A percentile compares a stretch with the other conserved stretches of the same genome.
phyloP scores from a whole-genome alignment of 805 yeast genomes.

The Starmerella sp. region DNA sequence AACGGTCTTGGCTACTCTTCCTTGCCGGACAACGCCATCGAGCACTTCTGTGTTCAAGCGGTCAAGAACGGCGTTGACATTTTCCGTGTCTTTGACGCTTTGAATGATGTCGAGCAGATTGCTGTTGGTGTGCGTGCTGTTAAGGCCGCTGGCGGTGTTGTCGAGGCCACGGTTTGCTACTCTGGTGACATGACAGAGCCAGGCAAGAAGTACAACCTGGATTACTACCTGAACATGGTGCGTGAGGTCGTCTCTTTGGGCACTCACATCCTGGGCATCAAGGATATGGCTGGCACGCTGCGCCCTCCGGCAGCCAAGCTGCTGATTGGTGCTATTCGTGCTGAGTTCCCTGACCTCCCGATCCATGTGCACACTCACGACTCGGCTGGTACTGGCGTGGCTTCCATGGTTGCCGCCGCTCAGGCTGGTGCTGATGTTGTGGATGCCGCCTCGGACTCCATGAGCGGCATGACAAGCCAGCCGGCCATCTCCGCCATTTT shows the following conservation, averaged over 20 bases:
- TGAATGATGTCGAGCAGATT: slow-evolving; percentile 92
- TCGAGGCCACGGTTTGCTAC: slow-evolving; percentile 96
- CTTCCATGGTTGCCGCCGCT: slow-evolving; percentile 91
- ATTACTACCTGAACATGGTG: slow-evolving; percentile 72
- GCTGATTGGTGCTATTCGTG: slow-evolving; percentile 71
- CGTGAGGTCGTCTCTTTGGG: slow-evolving; percentile 85
- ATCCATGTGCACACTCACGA: slow-evolving; percentile 99
- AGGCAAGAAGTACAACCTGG: slow-evolving; percentile 91
- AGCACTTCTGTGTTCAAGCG: slow-evolving; percentile 91
- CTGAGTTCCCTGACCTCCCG: slow-evolving; percentile 82
- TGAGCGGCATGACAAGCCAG: slow-evolving; percentile 98
- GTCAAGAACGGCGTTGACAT: slow-evolving; percentile 94
- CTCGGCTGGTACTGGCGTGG: slow-evolving; percentile 98
- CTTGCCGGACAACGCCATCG: slow-evolving; percentile 96
- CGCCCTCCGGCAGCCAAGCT: slow-evolving; percentile 87
- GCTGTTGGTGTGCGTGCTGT: slow-evolving; percentile 97
- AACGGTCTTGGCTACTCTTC: slow-evolving; percentile 98
- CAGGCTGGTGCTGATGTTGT: slow-evolving; percentile 96
- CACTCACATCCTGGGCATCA: slow-evolving; percentile 92
- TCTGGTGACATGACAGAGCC: slow-evolving; percentile 97
- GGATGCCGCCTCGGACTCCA: slow-evolving; percentile 92
- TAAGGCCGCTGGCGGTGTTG: slow-evolving; percentile 96
- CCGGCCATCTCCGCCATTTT: slow-evolving; percentile 88
- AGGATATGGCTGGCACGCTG: slow-evolving; percentile 99
- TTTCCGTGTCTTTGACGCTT: slow-evolving; percentile 94